Evolutionary conservation across 2,329 filamentous ascomycete genomes (phyloP), one percentile per base, ranked within the genome.

Genomic region (Phialocephala subalpina): DNA sequence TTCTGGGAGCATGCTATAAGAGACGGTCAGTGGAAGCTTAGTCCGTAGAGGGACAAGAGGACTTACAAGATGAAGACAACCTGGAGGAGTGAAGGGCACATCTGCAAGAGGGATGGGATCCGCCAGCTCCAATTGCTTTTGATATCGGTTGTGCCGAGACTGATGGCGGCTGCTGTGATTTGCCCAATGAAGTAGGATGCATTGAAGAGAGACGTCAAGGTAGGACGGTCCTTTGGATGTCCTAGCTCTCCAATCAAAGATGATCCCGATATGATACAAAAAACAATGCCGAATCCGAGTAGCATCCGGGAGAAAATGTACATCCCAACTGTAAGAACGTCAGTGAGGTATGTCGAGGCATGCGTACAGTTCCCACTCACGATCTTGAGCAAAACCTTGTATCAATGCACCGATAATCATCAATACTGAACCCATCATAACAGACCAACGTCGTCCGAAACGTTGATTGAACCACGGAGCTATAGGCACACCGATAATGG

Each of bases 341-440:
- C 53, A 58, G 62, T 22, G 25, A 33, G 11, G 3, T 38, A 22
- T 38, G 5, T 25, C 8, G 25, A 38, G 69, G 3, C 72, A 70
- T 62, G 76, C 79, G 77, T 58, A 82, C 20, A 76, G 25, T 78
- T 73, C 9, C 47, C 14, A 58, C 56, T 45, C 62, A 70, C 62
- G 52, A 47, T 72, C 64, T 36, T 66, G 66, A 42, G 70, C 75
- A 80, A 12, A 82, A 3, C 85, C 84, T 72, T 88, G 86, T 42
- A 89, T 78, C 9, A 87, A 69, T 3, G 85, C 82, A 14, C 87
- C 86, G 14, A 83, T 70, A 29, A 85, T 77, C 83, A 87, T 87
- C 68, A 87, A 79, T 0, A 79, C 61, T 16, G 84, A 87, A 0
- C 87, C 86, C 29, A 82, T 76, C 67, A 88, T 79, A 65, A 89